A percentile compares a stretch with the other conserved stretches of the same genome.
Evolutionary conservation across 2,329 filamentous ascomycete genomes (phyloP).

Genomic region (Elsinoe arachidis): DNA sequence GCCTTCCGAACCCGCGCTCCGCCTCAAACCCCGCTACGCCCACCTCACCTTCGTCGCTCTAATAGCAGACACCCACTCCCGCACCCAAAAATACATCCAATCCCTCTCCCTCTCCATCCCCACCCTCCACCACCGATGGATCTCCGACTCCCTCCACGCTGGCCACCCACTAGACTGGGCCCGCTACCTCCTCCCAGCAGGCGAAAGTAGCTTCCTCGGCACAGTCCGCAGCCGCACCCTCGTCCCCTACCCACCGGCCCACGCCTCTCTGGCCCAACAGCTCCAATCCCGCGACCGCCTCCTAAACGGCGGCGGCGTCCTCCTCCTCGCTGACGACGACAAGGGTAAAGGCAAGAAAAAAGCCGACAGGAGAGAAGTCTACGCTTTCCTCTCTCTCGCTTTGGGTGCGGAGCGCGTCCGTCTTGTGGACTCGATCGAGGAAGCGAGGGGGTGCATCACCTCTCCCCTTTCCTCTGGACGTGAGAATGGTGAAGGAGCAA

Average conservation of each 20-base stretch:
- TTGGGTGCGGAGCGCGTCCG: slow-evolving; percentile 62
- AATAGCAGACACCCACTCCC: slow-evolving; percentile 76
- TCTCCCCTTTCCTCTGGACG: background rate
- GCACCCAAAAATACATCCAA: slow-evolving; percentile 88
- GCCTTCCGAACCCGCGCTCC: slow-evolving; percentile 19
- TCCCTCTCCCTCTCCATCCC: slow-evolving; percentile 83
- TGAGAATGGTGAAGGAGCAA: slow-evolving; percentile 44
- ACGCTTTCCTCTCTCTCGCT: slow-evolving; percentile 70
- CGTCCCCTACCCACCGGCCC: slow-evolving; percentile 48
- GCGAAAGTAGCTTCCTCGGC: slow-evolving; percentile 67
- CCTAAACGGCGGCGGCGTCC: slow-evolving; percentile 53
- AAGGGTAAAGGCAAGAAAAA: slow-evolving; percentile 45
- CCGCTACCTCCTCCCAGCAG: slow-evolving; percentile 76
- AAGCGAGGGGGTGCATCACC: slow-evolving; percentile 47
- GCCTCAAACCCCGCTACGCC: slow-evolving; percentile 44
- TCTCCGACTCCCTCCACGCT: slow-evolving; percentile 60
- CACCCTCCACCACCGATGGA: slow-evolving; percentile 75
- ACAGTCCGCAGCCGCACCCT: slow-evolving; percentile 69
- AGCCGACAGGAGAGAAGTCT: slow-evolving; percentile 56
- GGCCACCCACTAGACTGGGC: slow-evolving; percentile 61
- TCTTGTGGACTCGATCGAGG: slow-evolving; percentile 55
- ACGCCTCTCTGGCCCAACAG: slow-evolving; percentile 48
- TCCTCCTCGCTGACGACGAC: slow-evolving; percentile 55
- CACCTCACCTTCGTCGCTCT: slow-evolving; percentile 70
- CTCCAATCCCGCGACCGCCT: slow-evolving; percentile 38